Percentiles rank a stretch among this genome's conserved stretches.
Evolutionary conservation across 139 green algal species (phyloP).

Genomic region (Picochlorum sp.): DNA sequence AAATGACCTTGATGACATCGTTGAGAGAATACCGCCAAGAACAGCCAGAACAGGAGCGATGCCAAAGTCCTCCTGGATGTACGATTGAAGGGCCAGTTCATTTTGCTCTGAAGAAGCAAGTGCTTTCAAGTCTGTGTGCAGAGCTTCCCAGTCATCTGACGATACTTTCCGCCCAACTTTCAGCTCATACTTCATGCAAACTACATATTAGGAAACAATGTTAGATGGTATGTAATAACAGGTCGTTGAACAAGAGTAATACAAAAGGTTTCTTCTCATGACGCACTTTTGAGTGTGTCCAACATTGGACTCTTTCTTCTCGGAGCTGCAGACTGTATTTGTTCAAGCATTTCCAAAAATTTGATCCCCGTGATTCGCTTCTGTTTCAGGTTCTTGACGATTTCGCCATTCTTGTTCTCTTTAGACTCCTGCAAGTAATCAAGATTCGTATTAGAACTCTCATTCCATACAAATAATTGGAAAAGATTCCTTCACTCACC

Average conservation of each 20-base stretch:
- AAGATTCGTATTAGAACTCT: too few relatives aligned
- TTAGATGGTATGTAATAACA: too few relatives aligned
- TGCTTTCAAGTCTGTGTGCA: too few relatives aligned
- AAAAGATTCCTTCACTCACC: neutral
- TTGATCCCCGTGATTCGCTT: neutral
- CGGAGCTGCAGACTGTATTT: neutral
- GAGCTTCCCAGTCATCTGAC: too few relatives aligned
- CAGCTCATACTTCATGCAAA: neutral
- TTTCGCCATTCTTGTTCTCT: neutral
- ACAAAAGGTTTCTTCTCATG: neutral
- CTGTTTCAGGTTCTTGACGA: neutral
- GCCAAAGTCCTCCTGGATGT: constrained; percentile 20
- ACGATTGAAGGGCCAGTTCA: constrained; percentile 10
- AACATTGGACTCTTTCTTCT: neutral
- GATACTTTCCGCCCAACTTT: neutral
- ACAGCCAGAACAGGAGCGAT: constrained; percentile 62
- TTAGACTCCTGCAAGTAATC: too few relatives aligned
- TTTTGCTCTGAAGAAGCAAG: neutral
- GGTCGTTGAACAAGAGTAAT: too few relatives aligned
- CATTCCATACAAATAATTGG: too few relatives aligned
- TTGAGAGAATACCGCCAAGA: constrained; percentile 77
- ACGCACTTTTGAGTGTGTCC: neutral
- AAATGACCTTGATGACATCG: constrained; percentile 75
- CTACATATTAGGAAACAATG: neutral
- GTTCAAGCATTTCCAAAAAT: neutral